Evolutionary conservation across 768 basidiomycete genomes (phyloP).

Genomic region (button mushroom (Agaricus bisporus)): DNA sequence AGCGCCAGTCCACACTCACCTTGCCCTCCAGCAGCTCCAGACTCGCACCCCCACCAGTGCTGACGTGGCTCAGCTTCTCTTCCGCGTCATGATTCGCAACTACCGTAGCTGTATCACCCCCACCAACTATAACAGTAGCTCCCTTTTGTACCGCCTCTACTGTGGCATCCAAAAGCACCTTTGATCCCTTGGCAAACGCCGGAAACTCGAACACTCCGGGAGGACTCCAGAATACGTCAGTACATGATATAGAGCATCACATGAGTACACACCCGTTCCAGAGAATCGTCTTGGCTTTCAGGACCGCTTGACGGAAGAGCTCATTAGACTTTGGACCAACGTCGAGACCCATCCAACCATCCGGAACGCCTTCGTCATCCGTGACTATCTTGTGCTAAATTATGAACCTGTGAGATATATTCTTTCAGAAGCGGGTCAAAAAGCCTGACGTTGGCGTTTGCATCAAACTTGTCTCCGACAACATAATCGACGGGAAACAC

Average conservation of each 20-base stretch:
- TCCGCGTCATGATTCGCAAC: slow-evolving; percentile 84
- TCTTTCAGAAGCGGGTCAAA: background rate
- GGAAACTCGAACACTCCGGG: slow-evolving; percentile 98
- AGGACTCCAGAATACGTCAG: slow-evolving; percentile 47
- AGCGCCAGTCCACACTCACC: slow-evolving; percentile 34
- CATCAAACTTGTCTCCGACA: slow-evolving; percentile 92
- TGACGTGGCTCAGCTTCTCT: slow-evolving; percentile 90
- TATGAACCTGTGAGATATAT: background rate
- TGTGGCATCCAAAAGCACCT: slow-evolving; percentile 75
- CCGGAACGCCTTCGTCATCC: slow-evolving; percentile 83
- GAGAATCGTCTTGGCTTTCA: slow-evolving; percentile 89
- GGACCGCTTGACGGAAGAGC: slow-evolving; percentile 73
- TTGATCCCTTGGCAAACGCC: slow-evolving; percentile 82
- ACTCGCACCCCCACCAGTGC: slow-evolving; percentile 91
- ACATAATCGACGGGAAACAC: slow-evolving; percentile 95
- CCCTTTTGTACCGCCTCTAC: slow-evolving; percentile 84
- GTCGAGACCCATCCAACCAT: slow-evolving; percentile 94
- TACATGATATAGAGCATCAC: background rate
- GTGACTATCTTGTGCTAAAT: slow-evolving; percentile 66
- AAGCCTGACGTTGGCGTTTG: slow-evolving; percentile 68
- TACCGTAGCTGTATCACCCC: slow-evolving; percentile 94
- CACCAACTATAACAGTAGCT: slow-evolving; percentile 91
- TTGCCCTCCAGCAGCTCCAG: slow-evolving; percentile 98
- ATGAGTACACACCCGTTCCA: slow-evolving; percentile 76
- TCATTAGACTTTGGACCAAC: slow-evolving; percentile 79